These are phyloP conservation scores for Arabidopsis arenosa DNA, from an alignment of 345 rosid genomes.

Conservation along the genomic window DNA sequence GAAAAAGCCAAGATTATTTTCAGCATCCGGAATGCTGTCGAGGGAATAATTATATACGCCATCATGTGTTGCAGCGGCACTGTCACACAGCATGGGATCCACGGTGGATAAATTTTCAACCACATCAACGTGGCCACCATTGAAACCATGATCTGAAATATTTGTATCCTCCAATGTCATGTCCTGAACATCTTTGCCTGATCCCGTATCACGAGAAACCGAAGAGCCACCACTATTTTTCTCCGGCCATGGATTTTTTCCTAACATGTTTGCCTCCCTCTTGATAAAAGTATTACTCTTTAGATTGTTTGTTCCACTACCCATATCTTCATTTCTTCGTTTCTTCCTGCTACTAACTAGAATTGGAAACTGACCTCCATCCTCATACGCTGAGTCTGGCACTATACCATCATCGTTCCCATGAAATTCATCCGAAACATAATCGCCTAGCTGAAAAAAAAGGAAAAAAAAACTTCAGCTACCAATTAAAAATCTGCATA, in stretches of 20 bases:
- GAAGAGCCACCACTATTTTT: slow-evolving; percentile 52
- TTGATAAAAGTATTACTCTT: slow-evolving; percentile 44
- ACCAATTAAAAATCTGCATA: slow-evolving; percentile 15
- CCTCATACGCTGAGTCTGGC: slow-evolving; percentile 54
- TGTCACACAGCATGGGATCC: slow-evolving; percentile 55
- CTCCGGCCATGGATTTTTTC: slow-evolving; percentile 59
- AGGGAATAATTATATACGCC: slow-evolving; percentile 56
- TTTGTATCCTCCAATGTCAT: slow-evolving; percentile 52
- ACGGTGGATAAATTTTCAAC: slow-evolving; percentile 47
- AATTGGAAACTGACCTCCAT: slow-evolving; percentile 49
- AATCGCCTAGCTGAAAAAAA: slow-evolving; percentile 61
- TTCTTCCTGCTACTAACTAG: slow-evolving; percentile 52
- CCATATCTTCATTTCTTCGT: slow-evolving; percentile 53
- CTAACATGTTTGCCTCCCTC: slow-evolving; percentile 56
- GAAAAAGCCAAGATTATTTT: slow-evolving; percentile 63
- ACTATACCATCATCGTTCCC: slow-evolving; percentile 76
- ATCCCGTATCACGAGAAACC: slow-evolving; percentile 46
- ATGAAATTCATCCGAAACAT: slow-evolving; percentile 58
- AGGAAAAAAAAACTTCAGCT: slow-evolving; percentile 21
- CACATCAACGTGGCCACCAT: slow-evolving; percentile 43
- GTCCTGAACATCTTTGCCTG: slow-evolving; percentile 52
- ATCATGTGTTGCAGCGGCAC: slow-evolving; percentile 46
- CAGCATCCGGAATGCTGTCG: slow-evolving; percentile 55
- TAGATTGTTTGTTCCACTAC: slow-evolving; percentile 32
- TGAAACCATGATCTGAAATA: slow-evolving; percentile 52